Conservation (phyloP, 495 filamentous ascomycete genomes). For the Lindgomyces ingoldianus region DNA sequence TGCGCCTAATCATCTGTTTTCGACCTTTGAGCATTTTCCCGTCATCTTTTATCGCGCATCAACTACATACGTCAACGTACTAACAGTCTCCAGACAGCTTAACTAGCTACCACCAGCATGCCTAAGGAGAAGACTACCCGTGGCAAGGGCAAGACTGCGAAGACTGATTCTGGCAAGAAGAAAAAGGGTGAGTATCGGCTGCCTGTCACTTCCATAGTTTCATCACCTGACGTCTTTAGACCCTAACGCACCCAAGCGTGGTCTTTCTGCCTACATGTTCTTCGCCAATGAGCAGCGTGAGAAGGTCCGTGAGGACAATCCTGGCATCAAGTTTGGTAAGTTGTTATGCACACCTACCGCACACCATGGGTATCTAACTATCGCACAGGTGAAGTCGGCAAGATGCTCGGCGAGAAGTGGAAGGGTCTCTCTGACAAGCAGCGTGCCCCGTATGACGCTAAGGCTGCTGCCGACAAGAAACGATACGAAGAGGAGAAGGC, state of each 20-base stretch:
- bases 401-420: slow-evolving; percentile 96
- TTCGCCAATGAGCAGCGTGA: slow-evolving; percentile 99
- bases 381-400: slow-evolving; percentile 83
- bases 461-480: slow-evolving; percentile 96
- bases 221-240: slow-evolving; percentile 56
- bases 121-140: slow-evolving; percentile 70
- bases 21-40: too few relatives aligned
- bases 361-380: not conserved
- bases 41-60: too few relatives aligned
- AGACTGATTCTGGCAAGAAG: slow-evolving; percentile 60
- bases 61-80: not conserved
- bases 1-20: too few relatives aligned
- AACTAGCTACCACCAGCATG: slow-evolving; percentile 55
- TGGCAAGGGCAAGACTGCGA: slow-evolving; percentile 56
- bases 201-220: slow-evolving; percentile 20
- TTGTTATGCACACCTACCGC: slow-evolving; percentile 2
- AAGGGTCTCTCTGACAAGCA: slow-evolving; percentile 90
- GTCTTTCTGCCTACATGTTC: slow-evolving; percentile 99
- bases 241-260: slow-evolving; percentile 98
- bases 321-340: slow-evolving; percentile 94
- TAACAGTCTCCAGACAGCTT: not conserved
- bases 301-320: slow-evolving; percentile 97
- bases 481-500: slow-evolving; percentile 97
- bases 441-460: slow-evolving; percentile 88
- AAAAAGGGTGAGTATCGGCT: slow-evolving; percentile 73